Conservation (phyloP, 306 rosid genomes). For the Carpinus viminea region DNA sequence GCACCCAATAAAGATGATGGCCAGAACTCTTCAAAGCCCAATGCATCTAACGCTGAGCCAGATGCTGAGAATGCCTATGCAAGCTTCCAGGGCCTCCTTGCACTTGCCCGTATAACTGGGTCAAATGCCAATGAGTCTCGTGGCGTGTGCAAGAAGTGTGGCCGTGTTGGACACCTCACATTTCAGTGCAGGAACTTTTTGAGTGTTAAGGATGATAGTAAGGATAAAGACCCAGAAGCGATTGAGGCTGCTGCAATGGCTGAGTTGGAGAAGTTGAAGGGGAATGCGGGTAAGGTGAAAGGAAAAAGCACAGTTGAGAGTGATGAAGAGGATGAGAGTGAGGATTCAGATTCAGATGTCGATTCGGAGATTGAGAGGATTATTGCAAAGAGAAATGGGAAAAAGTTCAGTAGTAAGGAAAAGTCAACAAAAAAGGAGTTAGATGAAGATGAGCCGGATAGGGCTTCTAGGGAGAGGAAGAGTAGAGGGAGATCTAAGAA, state of each 20-base stretch:
- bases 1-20: conserved; percentile 86
- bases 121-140: conserved; percentile 73
- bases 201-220: conserved; percentile 64
- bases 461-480: conserved; percentile 51
- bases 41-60: conserved; percentile 48
- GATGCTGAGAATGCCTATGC: conserved; percentile 91
- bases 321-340: conserved; percentile 67
- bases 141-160: conserved; percentile 90
- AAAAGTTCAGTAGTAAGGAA: conserved; percentile 45
- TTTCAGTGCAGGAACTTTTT: conserved; percentile 90
- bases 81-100: conserved; percentile 90
- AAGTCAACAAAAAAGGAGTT: conserved; percentile 42
- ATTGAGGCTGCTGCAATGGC: conserved; percentile 52
- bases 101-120: conserved; percentile 84
- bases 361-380: conserved; percentile 82
- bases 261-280: conserved; percentile 67
- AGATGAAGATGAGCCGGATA: conserved; percentile 48
- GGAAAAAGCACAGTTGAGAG: conserved; percentile 47
- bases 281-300: conserved; percentile 43
- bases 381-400: conserved; percentile 66
- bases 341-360: conserved; percentile 69
- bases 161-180: conserved; percentile 92
- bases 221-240: conserved; percentile 63
- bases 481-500: conserved; percentile 88
- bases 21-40: conserved; percentile 48